Percentiles rank a stretch among this genome's conserved stretches.
Conservation (phyloP, 2,329 filamentous ascomycete genomes). For the Colletotrichum musicola region DNA sequence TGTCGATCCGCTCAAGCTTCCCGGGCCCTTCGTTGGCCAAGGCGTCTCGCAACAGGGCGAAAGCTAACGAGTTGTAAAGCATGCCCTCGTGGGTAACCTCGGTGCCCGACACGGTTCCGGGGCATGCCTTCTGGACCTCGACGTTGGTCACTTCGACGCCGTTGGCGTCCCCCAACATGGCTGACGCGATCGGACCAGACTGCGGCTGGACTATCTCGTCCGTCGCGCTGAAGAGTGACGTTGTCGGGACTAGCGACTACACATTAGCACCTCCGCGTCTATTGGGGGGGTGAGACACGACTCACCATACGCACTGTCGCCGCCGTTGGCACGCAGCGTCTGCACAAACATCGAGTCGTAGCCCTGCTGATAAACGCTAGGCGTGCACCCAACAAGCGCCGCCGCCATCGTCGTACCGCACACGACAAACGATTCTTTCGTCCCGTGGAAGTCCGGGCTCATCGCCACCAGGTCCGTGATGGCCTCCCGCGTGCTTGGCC, state of each 20-base stretch:
- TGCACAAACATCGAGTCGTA: constrained; percentile 57
- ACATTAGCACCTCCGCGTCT: rapidly evolving
- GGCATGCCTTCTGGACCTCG: constrained; percentile 60
- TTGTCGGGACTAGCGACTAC: constrained; percentile 59
- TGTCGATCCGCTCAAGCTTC: constrained; percentile 23
- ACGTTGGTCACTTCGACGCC: constrained; percentile 62
- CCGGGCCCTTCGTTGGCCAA: constrained; percentile 21
- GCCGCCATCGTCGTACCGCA: neutral
- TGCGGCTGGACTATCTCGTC: constrained; percentile 67
- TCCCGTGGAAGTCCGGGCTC: constrained; percentile 61
- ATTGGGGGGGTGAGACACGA: too few species aligned
- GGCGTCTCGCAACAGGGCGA: constrained; percentile 58
- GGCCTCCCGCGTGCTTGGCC: constrained; percentile 59
- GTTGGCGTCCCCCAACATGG: constrained; percentile 54
- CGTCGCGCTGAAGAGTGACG: constrained; percentile 61
- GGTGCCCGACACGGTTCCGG: constrained; percentile 52
- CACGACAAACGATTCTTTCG: constrained; percentile 25
- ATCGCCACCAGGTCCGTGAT: constrained; percentile 65
- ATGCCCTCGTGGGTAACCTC: constrained; percentile 64
- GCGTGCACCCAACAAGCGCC: constrained; percentile 41
- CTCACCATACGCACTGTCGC: constrained; percentile 60
- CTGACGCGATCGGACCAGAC: constrained; percentile 59
- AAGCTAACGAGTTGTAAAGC: constrained; percentile 45
- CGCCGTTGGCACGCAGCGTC: constrained; percentile 56
- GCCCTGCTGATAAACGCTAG: constrained; percentile 60